Conservation (phyloP, 306 rosid species). For the Prinsepia uniflora region DNA sequence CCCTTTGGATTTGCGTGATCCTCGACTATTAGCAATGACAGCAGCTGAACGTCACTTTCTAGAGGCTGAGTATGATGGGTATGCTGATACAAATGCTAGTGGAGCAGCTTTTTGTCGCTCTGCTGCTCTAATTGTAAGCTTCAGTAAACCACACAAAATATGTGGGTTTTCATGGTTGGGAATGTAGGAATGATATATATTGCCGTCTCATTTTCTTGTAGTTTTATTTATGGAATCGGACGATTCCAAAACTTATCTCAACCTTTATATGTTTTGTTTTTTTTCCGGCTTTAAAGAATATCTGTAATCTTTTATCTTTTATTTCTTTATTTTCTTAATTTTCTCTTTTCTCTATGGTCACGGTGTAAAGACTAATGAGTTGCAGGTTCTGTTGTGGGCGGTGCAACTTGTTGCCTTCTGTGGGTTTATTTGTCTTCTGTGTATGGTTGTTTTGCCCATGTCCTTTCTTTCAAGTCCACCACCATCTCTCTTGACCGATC, state of each 20-base stretch:
- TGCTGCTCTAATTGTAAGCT: constrained; percentile 50
- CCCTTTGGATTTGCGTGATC: constrained; percentile 49
- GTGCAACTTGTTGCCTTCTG: constrained; percentile 2
- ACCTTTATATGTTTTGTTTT: neutral
- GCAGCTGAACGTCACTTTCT: constrained; percentile 52
- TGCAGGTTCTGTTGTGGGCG: constrained; percentile 2
- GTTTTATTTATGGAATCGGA: neutral
- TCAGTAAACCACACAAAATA: neutral
- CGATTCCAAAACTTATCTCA: neutral
- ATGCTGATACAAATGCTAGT: constrained; percentile 34
- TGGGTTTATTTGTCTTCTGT: too few species aligned
- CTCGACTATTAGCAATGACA: constrained; percentile 52
- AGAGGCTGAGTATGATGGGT: constrained; percentile 53
- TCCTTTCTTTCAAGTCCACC: too few species aligned
- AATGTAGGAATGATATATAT: neutral
- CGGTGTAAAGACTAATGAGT: neutral
- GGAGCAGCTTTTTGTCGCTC: constrained; percentile 56
- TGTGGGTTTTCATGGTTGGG: neutral
- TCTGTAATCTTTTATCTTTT: neutral
- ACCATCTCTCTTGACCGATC: too few species aligned
- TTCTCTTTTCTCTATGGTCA: neutral
- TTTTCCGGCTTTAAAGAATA: neutral
- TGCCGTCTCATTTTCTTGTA: neutral
- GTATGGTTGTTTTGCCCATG: too few species aligned
- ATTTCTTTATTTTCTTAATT: neutral